Conservation (phyloP, 1,284 basidiomycete genomes). For the Pyrrhoderma noxium region DNA sequence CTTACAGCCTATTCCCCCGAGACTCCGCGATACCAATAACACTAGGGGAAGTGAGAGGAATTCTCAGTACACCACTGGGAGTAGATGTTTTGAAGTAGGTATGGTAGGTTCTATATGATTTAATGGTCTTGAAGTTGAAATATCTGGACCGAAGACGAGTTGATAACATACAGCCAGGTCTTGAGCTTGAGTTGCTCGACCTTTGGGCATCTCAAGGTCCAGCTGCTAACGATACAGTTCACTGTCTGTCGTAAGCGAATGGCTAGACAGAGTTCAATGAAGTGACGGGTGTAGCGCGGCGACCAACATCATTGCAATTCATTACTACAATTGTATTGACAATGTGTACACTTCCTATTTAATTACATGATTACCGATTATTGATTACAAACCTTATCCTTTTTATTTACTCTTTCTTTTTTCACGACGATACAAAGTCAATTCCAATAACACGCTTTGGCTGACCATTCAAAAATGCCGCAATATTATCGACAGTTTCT, state of each 20-base stretch:
- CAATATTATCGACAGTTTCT: conserved; percentile 46
- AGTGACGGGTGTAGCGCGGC: background rate
- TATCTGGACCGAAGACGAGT: conserved; percentile 9
- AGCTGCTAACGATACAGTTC: background rate
- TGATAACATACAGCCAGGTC: conserved; percentile 18
- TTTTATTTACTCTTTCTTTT: too few relatives aligned
- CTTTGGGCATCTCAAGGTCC: conserved; percentile 11
- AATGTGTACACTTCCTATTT: too few relatives aligned
- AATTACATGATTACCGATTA: too few relatives aligned
- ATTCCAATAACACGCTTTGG: conserved; percentile 20
- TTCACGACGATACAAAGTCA: too few relatives aligned
- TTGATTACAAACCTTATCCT: too few relatives aligned
- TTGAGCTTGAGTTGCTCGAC: background rate
- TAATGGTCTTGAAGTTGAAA: conserved; percentile 1
- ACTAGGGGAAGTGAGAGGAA: conserved; percentile 15
- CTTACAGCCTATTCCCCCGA: conserved; percentile 14
- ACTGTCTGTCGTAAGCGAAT: too few relatives aligned
- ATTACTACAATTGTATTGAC: background rate
- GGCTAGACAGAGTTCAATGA: background rate
- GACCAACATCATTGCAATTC: background rate
- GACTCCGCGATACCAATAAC: conserved; percentile 18
- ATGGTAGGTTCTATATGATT: conserved; percentile 9
- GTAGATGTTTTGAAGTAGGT: conserved; percentile 17
- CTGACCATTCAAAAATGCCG: conserved; percentile 37
- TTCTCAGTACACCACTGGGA: conserved; percentile 17